Percentiles rank a stretch among this genome's conserved stretches.
Conservation (phyloP, 2,329 filamentous ascomycete genomes). For the Calycina marina region DNA sequence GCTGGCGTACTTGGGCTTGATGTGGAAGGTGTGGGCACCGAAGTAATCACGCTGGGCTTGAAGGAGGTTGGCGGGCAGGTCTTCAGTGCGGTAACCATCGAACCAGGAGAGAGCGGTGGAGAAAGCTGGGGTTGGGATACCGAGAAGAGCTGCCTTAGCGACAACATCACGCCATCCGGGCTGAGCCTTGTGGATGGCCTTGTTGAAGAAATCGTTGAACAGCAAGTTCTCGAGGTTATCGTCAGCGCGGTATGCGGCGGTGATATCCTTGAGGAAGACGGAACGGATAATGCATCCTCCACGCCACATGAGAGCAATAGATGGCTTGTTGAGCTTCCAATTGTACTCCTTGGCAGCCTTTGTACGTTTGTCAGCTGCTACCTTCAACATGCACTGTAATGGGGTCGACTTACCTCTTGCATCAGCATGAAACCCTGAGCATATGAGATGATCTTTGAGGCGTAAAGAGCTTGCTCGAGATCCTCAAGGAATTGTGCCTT, state of each 20-base stretch:
- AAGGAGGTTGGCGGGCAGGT: conserved; percentile 93
- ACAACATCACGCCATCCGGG: conserved; percentile 84
- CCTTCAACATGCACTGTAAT: too few relatives aligned
- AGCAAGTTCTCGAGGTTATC: conserved; percentile 94
- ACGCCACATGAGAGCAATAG: conserved; percentile 99
- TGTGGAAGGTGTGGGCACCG: conserved; percentile 78
- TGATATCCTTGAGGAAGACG: conserved; percentile 99
- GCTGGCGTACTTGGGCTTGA: conserved; percentile 68
- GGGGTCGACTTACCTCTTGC: conserved; percentile 59
- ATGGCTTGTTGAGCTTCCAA: conserved; percentile 99
- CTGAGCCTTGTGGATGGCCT: conserved; percentile 95
- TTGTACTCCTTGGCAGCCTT: conserved; percentile 87
- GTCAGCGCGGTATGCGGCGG: conserved; percentile 85
- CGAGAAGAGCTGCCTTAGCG: conserved; percentile 80
- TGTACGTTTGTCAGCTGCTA: too few relatives aligned
- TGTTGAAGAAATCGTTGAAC: conserved; percentile 99
- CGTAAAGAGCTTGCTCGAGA: conserved; percentile 96
- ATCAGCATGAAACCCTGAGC: conserved; percentile 99
- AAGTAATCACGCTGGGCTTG: conserved; percentile 99
- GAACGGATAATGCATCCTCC: conserved; percentile 99
- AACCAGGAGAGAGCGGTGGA: conserved; percentile 96
- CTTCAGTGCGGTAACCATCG: conserved; percentile 94
- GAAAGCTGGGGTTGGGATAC: conserved; percentile 93
- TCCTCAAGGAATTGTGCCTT: conserved; percentile 89
- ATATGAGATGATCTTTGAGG: conserved; percentile 99